Evolutionary conservation across 768 basidiomycete species (phyloP).

Genomic region (Plicaturopsis crispa): DNA sequence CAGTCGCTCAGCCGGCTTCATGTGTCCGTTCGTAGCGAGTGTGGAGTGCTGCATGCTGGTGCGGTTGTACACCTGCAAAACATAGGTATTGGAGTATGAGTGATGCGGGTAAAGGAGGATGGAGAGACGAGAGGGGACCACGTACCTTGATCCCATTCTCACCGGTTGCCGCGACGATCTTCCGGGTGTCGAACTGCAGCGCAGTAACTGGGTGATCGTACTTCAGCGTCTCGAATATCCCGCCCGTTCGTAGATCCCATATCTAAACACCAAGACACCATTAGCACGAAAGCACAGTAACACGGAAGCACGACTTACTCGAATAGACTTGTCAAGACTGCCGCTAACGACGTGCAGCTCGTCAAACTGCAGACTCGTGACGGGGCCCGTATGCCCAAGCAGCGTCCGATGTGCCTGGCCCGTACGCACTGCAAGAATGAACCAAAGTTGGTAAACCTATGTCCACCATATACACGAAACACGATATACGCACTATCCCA

Average conservation of each 20-base stretch:
- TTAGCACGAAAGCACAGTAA: background rate
- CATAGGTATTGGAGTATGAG: conserved; percentile 2
- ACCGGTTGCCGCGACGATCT: conserved; percentile 86
- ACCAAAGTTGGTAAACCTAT: conserved; percentile 5
- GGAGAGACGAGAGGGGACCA: conserved; percentile 2
- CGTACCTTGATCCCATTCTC: conserved; percentile 88
- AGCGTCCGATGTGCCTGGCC: conserved; percentile 94
- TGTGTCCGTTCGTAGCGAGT: conserved; percentile 88
- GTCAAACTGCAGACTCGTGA: conserved; percentile 95
- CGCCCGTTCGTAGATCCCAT: conserved; percentile 93
- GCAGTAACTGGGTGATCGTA: conserved; percentile 89
- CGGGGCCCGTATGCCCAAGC: conserved; percentile 85
- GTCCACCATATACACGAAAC: conserved; percentile 1
- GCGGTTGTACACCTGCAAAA: conserved; percentile 80
- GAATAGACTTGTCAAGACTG: conserved; percentile 86
- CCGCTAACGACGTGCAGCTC: conserved; percentile 91
- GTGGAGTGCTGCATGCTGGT: conserved; percentile 86
- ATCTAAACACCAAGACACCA: conserved; percentile 41
- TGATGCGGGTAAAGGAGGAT: conserved; percentile 1
- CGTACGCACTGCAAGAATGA: conserved; percentile 72
- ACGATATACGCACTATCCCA: conserved; percentile 84
- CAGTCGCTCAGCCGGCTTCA: conserved; percentile 75
- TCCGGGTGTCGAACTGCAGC: conserved; percentile 91
- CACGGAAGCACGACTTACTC: conserved; percentile 40
- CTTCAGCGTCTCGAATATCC: conserved; percentile 79